phyloP scores from a whole-genome alignment of 75 land plant genomes.

The Picea sitchensis region DNA sequence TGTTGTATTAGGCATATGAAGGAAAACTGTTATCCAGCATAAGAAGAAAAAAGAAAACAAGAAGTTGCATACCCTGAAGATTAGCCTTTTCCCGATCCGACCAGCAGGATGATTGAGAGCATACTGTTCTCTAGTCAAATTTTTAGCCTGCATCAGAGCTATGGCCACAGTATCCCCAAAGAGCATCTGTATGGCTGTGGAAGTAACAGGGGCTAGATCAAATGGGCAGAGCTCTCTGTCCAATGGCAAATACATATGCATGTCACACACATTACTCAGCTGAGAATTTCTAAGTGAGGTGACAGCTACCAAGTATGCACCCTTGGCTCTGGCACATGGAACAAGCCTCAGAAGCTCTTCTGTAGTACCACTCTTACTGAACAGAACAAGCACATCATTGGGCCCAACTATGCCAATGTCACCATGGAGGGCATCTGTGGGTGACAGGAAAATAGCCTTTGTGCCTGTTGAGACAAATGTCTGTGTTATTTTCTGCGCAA shows the following conservation, averaged over 20 bases:
- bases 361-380: conserved; percentile 86
- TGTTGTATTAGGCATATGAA: too few species aligned
- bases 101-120: conserved; percentile 98
- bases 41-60: neutral
- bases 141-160: conserved; percentile 90
- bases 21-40: neutral
- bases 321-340: conserved; percentile 86
- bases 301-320: conserved; percentile 65
- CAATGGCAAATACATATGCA: conserved; percentile 90
- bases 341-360: conserved; percentile 81
- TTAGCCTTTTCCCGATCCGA: conserved; percentile 90
- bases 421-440: conserved; percentile 96
- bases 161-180: conserved; percentile 97
- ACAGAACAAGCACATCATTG: conserved; percentile 60
- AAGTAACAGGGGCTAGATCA: conserved; percentile 94
- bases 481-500: conserved; percentile 90
- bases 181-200: conserved; percentile 96
- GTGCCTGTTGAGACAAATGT: conserved; percentile 92
- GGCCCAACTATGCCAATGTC: conserved; percentile 77
- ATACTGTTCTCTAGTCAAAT: conserved; percentile 80
- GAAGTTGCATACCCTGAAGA: conserved; percentile 59
- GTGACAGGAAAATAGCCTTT: conserved; percentile 65
- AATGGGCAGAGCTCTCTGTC: conserved; percentile 96
- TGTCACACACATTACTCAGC: conserved; percentile 54
- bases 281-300: conserved; percentile 48